Conservation (phyloP, 2,329 filamentous ascomycete genomes). For the Ophiostoma pallidulum region DNA sequence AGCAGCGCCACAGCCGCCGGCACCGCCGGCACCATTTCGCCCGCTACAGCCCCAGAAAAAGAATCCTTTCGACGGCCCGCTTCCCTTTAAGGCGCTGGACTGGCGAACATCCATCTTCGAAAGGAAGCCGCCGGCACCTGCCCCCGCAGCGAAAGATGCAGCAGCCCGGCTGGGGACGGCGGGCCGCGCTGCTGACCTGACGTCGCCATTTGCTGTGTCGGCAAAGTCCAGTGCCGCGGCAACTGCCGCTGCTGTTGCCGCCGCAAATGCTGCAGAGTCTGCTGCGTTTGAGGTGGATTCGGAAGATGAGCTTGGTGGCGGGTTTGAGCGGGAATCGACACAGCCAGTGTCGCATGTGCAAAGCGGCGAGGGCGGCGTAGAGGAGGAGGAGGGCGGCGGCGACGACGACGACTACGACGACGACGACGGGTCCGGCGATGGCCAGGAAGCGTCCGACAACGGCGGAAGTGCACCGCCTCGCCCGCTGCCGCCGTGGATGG, state of each 20-base stretch:
- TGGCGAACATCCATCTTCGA: conserved; percentile 51
- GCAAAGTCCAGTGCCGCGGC: neutral
- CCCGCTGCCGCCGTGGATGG: conserved; percentile 71
- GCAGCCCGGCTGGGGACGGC: too few species aligned
- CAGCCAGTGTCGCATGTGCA: conserved; percentile 18
- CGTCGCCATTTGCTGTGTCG: conserved; percentile 1
- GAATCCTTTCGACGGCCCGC: conserved; percentile 62
- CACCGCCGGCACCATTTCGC: conserved; percentile 19
- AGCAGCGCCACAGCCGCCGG: conserved; percentile 3
- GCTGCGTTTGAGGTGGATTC: conserved; percentile 20
- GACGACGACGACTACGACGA: neutral
- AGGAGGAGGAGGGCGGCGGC: conserved; percentile 17
- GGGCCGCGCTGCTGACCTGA: too few species aligned
- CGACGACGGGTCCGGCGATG: conserved; percentile 49
- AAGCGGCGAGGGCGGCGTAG: conserved; percentile 24
- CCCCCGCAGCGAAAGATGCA: conserved; percentile 7
- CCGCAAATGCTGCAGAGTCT: conserved; percentile 16
- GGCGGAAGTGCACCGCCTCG: conserved; percentile 35
- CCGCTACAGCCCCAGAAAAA: conserved; percentile 42
- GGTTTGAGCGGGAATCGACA: conserved; percentile 39
- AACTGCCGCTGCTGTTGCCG: neutral
- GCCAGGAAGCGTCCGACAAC: conserved; percentile 46
- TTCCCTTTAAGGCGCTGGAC: conserved; percentile 84
- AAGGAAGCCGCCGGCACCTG: conserved; percentile 26
- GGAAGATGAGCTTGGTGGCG: conserved; percentile 49